Evolutionary conservation across 805 yeast species (phyloP).

Genomic region (Candida orba): DNA sequence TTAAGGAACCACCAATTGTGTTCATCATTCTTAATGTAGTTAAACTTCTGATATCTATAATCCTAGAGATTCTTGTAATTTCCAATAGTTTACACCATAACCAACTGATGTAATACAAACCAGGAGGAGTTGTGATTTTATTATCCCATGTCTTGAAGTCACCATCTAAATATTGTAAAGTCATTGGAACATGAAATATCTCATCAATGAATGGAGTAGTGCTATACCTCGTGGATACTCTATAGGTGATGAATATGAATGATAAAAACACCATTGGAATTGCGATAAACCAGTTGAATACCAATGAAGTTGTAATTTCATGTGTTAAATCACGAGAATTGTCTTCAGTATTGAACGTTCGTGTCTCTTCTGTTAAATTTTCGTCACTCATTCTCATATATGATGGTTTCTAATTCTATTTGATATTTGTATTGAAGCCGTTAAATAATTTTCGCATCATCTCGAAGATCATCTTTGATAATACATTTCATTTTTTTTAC

Average conservation of each 20-base stretch:
- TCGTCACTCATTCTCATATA: background rate
- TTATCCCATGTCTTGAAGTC: constrained; percentile 70
- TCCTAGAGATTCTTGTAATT: constrained; percentile 14
- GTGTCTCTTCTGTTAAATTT: background rate
- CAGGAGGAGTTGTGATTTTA: constrained; percentile 96
- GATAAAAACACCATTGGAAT: constrained; percentile 25
- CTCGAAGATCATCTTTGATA: too few relatives aligned
- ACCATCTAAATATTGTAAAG: constrained; percentile 55
- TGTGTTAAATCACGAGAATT: constrained; percentile 18
- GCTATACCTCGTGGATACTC: constrained; percentile 23
- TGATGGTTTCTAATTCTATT: background rate
- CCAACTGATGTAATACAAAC: constrained; percentile 54
- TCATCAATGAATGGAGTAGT: constrained; percentile 54
- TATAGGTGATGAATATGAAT: constrained; percentile 23
- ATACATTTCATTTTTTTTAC: too few relatives aligned
- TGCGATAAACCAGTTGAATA: constrained; percentile 27
- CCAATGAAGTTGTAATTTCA: constrained; percentile 20
- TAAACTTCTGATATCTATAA: constrained; percentile 27
- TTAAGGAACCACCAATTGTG: constrained; percentile 52
- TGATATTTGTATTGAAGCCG: background rate
- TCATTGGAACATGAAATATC: constrained; percentile 77
- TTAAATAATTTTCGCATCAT: background rate
- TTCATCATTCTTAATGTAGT: constrained; percentile 50
- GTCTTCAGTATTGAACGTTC: background rate
- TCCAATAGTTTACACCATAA: constrained; percentile 24